Base-by-base conservation (phyloP, 2,329 filamentous ascomycete species). In the Botrytis byssoidea region DNA sequence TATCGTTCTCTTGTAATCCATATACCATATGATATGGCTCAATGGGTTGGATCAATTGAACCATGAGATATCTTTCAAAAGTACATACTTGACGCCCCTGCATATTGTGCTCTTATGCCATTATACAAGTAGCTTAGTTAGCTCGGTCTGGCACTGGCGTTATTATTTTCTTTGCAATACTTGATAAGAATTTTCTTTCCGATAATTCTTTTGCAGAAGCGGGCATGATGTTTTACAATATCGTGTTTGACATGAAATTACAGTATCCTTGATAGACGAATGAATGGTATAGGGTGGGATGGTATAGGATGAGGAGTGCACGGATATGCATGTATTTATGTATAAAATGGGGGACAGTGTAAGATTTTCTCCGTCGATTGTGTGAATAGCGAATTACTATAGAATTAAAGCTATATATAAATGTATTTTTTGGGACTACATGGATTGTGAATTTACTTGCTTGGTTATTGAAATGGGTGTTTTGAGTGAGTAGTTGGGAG, bases 11-110 rank as follows among this genome's bases (percentile, higher is more conserved):
- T 68, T 72, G 22, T 61, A 61, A 72, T 29, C 40, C 55, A 29
- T 25, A 60, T 29, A 29, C 16, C 32, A 32, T 18, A 29, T 29
- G 22, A 12, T 55, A 40, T 46, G 40, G 29, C 42, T 72, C 63
- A 61, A 44, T 44, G n/a, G 29, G 40, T 68, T 68, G 61, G 70
- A 72, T 57, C 65, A 32, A 68, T 42, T 42, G 48, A 68, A 57
- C 25, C 25, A 20, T 40, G 46, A 68, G 35, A 68, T 42, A 12
- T 66, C 63, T 51, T 68, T 51, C 12, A 40, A 42, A 55, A 68
- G 65, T 57, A 42, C 65, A 68, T 32, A 68, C 25, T 29, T 22
- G 18, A 51, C n/a, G 65, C 35, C 65, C 40, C 35, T 55, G 65
- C 35, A 68, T 57, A 20, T 57, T 68, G 35, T 57, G 18, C 48